Evolutionary conservation across 2,329 filamentous ascomycete genomes (phyloP).

Genomic region (Mycosphaerella sp.): DNA sequence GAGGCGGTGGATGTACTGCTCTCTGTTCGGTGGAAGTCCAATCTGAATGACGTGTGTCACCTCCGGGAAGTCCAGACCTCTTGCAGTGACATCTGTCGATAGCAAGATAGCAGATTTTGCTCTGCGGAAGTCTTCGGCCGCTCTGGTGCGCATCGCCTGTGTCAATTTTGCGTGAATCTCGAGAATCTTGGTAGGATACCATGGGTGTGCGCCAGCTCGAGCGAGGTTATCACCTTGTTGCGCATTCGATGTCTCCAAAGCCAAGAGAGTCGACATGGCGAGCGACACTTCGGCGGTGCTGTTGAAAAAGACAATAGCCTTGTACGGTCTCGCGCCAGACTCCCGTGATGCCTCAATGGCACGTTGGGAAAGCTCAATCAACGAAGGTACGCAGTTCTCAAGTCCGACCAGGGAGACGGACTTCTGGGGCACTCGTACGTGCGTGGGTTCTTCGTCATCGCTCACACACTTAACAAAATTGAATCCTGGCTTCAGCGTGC

Average conservation of each 20-base stretch:
- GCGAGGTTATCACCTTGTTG: slow-evolving; percentile 28
- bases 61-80: slow-evolving; percentile 50
- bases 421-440: slow-evolving; percentile 76
- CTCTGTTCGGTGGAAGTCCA: slow-evolving; percentile 41
- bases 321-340: slow-evolving; percentile 60
- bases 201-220: slow-evolving; percentile 26
- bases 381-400: slow-evolving; percentile 67
- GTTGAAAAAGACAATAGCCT: slow-evolving; percentile 91
- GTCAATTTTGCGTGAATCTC: slow-evolving; percentile 74
- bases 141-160: slow-evolving; percentile 62
- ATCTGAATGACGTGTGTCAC: slow-evolving; percentile 50
- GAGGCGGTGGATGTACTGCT: slow-evolving; percentile 49
- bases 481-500: slow-evolving; percentile 74
- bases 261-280: slow-evolving; percentile 54
- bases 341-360: slow-evolving; percentile 36
- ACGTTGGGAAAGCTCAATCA: slow-evolving; percentile 65
- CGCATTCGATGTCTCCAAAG: neutral
- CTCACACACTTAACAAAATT: slow-evolving; percentile 86
- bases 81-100: slow-evolving; percentile 47
- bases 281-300: slow-evolving; percentile 68
- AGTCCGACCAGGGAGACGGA: slow-evolving; percentile 61
- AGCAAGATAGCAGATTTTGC: slow-evolving; percentile 49
- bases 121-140: slow-evolving; percentile 65
- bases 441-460: slow-evolving; percentile 75
- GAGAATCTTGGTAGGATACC: slow-evolving; percentile 39